Evolutionary conservation across 495 filamentous ascomycete species (phyloP).

Genomic region (Lichina pygmaea): DNA sequence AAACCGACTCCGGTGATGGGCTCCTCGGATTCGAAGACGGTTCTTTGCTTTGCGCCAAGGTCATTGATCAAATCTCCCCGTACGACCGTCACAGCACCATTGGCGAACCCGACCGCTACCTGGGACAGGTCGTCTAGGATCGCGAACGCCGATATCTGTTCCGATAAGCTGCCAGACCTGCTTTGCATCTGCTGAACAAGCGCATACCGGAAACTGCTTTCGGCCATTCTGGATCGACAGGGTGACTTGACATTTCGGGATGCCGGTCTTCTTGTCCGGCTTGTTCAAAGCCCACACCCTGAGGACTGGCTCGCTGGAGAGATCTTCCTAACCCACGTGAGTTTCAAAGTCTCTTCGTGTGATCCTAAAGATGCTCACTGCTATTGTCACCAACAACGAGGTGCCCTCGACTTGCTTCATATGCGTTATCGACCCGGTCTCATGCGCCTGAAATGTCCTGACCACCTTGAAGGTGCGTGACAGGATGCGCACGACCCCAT

Average conservation of each 20-base stretch:
- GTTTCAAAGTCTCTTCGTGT: not conserved
- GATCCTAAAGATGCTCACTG: constrained; percentile 10
- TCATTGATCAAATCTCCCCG: constrained; percentile 89
- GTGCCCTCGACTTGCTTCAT: constrained; percentile 86
- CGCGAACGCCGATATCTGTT: constrained; percentile 68
- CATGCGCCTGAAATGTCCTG: constrained; percentile 64
- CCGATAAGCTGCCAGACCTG: not conserved
- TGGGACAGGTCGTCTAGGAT: constrained; percentile 68
- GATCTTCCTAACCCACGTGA: constrained; percentile 29
- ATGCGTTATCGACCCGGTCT: constrained; percentile 59
- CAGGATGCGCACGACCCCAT: constrained; percentile 67
- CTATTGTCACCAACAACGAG: constrained; percentile 56
- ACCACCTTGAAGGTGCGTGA: constrained; percentile 67
- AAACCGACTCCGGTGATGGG: constrained; percentile 80
- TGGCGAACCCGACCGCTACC: constrained; percentile 82
- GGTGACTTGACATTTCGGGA: constrained; percentile 63
- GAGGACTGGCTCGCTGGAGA: constrained; percentile 60
- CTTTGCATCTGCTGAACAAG: not conserved
- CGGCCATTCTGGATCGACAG: constrained; percentile 71
- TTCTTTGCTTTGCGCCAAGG: constrained; percentile 80
- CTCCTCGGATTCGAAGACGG: constrained; percentile 90
- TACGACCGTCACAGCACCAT: constrained; percentile 80
- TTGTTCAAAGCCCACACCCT: constrained; percentile 96
- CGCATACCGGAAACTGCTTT: constrained; percentile 63
- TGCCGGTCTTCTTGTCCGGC: constrained; percentile 74